Evolutionary conservation across 2,329 filamentous ascomycete species (phyloP), one percentile per base, ranked within the genome.

Genomic region (Aspergillus vadensis): DNA sequence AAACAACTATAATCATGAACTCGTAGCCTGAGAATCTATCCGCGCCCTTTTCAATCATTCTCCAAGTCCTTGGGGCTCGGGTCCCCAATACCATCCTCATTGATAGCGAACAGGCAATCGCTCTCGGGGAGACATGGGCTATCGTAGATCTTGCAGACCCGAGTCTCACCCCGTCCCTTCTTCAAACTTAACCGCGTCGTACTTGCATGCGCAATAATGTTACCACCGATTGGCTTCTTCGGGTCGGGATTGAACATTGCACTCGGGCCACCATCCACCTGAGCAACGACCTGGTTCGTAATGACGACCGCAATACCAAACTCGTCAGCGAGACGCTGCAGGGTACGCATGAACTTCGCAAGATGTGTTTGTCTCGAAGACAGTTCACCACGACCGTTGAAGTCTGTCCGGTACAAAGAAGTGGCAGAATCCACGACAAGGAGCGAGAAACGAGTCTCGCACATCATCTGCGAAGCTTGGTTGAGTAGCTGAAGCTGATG

Each of bases 171-270:
- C 58, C 95, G 85, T 1, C 95, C 96, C 78, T 99, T 99, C 82
- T 97, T 97, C 74, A 99, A 77, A 72, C 92, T 97, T 69, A 99
- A 85, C 72, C 95, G 85, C 2, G 95, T 99, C 1, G 95, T 99
- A 72, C 92, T 97, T 55, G 95, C 93, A 76, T 99, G 95, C 2
- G 96, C 95, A 74, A 99, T 98, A 67, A 99, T 99, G 77, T 99
- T 98, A 65, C 95, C 95, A 68, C 95, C 95, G 74, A 99, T 97
- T 0, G 95, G 95, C 78, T 99, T 99, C 85, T 99, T 99, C 7
- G 95, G 95, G 72, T 99, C 96, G 0, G 96, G 95, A 69, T 99
- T 99, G 82, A 97, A 99, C 95, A 99, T 99, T 63, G 94, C 88
- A 72, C 90, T 94, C 30, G 94, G 93, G 3, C 95, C 95, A 64